These are phyloP conservation scores for Kalmanozyma brasiliensis DNA, from an alignment of 1,284 basidiomycete species.

Conservation along the genomic window DNA sequence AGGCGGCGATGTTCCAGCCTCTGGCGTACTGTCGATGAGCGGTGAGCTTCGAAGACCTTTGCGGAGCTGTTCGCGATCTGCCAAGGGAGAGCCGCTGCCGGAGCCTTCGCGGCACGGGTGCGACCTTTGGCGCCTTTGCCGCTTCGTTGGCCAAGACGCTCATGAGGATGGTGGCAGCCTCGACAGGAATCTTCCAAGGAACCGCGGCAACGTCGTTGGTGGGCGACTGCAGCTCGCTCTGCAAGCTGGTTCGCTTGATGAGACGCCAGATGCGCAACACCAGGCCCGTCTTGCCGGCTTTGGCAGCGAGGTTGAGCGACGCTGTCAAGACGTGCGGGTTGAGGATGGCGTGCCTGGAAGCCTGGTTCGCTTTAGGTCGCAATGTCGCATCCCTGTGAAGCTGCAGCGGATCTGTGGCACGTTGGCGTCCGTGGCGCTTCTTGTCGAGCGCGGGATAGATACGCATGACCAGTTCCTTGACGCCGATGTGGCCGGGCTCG, in stretches of 20 bases:
- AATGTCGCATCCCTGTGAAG: constrained; percentile 1
- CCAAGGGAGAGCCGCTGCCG: constrained; percentile 1
- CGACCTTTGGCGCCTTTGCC: constrained; percentile 13
- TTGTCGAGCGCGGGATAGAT: constrained; percentile 46
- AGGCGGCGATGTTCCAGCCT: constrained; percentile 37
- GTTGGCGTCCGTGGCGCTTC: constrained; percentile 8
- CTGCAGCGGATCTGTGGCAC: neutral
- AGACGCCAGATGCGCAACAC: constrained; percentile 54
- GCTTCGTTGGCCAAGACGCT: constrained; percentile 43
- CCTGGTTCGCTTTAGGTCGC: constrained; percentile 29
- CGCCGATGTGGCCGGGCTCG: constrained; percentile 34
- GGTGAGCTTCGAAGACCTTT: neutral
- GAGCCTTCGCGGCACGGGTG: neutral
- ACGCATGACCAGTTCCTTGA: constrained; percentile 38
- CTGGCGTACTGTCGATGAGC: constrained; percentile 15
- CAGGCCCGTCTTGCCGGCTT: constrained; percentile 44
- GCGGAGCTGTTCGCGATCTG: neutral
- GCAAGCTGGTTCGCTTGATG: constrained; percentile 47
- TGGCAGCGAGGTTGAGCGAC: constrained; percentile 46
- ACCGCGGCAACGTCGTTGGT: constrained; percentile 17
- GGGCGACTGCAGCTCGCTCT: constrained; percentile 24
- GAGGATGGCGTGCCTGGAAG: constrained; percentile 35
- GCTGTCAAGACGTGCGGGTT: constrained; percentile 50
- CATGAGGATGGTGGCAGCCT: constrained; percentile 53
- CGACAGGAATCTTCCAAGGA: constrained; percentile 39